These are phyloP conservation scores for Cystofilobasidium ferigula DNA, from an alignment of 768 basidiomycete genomes.

Conservation along the genomic window DNA sequence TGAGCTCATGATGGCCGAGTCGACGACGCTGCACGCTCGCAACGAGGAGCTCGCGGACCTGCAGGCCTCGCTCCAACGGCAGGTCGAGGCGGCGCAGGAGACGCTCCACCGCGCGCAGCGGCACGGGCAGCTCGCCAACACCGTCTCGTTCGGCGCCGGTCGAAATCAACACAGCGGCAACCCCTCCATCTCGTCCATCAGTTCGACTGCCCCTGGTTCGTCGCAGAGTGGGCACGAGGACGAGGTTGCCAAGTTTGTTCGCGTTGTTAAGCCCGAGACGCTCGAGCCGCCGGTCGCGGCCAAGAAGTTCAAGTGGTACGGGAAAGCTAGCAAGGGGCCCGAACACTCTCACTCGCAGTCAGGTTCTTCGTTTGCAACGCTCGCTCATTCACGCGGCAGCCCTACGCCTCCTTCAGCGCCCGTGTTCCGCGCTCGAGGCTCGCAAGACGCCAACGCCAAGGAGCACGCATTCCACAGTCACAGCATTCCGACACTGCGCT, in stretches of 20 bases:
- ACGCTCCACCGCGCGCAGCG: slow-evolving; percentile 30
- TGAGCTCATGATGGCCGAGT: slow-evolving; percentile 81
- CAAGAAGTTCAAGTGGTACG: slow-evolving; percentile 42
- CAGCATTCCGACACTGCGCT: slow-evolving; percentile 58
- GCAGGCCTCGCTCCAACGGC: slow-evolving; percentile 66
- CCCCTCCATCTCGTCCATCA: slow-evolving; percentile 13
- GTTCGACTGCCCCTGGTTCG: slow-evolving; percentile 31
- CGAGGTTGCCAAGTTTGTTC: slow-evolving; percentile 37
- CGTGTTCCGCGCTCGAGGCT: slow-evolving; percentile 23
- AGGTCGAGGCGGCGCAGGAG: slow-evolving; percentile 50
- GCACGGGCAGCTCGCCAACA: slow-evolving; percentile 19
- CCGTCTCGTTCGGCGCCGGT: not conserved
- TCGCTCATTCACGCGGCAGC: slow-evolving; percentile 3
- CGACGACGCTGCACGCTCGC: slow-evolving; percentile 73
- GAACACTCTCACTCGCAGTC: slow-evolving; percentile 5
- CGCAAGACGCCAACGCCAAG: slow-evolving; percentile 30
- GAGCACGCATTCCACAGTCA: slow-evolving; percentile 84
- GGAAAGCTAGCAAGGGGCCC: slow-evolving; percentile 36
- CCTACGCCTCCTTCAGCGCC: not conserved
- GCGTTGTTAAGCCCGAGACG: slow-evolving; percentile 34
- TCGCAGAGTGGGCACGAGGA: slow-evolving; percentile 34
- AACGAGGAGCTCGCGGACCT: slow-evolving; percentile 89
- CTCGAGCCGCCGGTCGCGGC: slow-evolving; percentile 29
- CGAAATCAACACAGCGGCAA: not conserved
- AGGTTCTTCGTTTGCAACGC: not conserved